phyloP scores from a whole-genome alignment of 768 basidiomycete genomes.

The Boletus reticuloceps region DNA sequence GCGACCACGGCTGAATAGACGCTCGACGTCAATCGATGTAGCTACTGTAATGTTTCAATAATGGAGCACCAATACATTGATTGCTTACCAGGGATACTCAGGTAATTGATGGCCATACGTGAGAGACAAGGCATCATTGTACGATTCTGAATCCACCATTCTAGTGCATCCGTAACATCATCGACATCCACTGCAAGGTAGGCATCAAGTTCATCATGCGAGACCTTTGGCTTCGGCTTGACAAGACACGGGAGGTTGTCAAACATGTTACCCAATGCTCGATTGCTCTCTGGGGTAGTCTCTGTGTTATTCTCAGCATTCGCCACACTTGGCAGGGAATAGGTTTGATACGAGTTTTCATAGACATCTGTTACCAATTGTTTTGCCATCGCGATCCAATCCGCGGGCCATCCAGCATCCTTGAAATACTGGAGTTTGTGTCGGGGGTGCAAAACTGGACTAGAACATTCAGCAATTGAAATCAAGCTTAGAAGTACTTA shows the following conservation, averaged over 20 bases:
- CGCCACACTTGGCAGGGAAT: no score
- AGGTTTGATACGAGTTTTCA: no score
- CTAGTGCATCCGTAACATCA: neutral
- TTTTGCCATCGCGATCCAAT: no score
- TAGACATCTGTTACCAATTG: no score
- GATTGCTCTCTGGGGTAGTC: no score
- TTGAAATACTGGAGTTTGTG: neutral
- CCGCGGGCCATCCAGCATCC: no score
- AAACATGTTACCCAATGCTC: neutral
- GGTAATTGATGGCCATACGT: no score
- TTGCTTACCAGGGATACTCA: no score
- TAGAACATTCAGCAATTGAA: no score
- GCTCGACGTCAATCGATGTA: conserved; percentile 30
- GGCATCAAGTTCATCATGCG: neutral
- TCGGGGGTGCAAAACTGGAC: neutral
- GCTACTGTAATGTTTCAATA: conserved; percentile 17
- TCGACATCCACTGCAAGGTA: neutral
- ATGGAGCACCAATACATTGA: no score
- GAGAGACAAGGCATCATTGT: neutral
- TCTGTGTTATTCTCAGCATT: no score
- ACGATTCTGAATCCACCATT: neutral
- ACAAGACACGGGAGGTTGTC: neutral
- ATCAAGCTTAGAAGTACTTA: neutral
- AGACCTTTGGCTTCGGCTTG: neutral
- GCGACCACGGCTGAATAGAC: conserved; percentile 4